Percentiles rank a stretch among this genome's conserved stretches.
These are phyloP conservation scores for Trypanosoma cruzi DNA, from an alignment of 208 protist species.

Conservation along the genomic window DNA sequence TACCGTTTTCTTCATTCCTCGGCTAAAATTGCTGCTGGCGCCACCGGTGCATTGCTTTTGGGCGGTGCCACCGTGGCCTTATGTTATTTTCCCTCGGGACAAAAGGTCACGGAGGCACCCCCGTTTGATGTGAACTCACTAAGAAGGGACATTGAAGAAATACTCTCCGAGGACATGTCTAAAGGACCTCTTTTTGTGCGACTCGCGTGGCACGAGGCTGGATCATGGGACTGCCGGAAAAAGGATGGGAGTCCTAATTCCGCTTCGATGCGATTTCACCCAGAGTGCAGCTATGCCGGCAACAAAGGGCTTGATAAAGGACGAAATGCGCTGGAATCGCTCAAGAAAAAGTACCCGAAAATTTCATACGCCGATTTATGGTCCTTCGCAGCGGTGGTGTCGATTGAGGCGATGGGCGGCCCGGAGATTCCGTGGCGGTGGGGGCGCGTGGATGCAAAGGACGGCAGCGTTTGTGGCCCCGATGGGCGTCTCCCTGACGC, in stretches of 20 bases:
- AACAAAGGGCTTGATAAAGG: constrained; percentile 90
- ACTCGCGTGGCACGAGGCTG: constrained; percentile 83
- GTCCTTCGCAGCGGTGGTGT: constrained; percentile 87
- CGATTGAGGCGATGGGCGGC: constrained; percentile 93
- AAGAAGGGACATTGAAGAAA: constrained; percentile 53
- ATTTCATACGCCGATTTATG: constrained; percentile 95
- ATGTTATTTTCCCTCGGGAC: constrained; percentile 20
- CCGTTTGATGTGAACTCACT: constrained; percentile 60
- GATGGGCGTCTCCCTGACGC: constrained; percentile 92
- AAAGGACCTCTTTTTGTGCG: constrained; percentile 69
- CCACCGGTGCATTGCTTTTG: not conserved
- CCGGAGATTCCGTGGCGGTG: constrained; percentile 84
- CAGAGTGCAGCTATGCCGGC: constrained; percentile 72
- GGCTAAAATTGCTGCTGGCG: constrained; percentile 34
- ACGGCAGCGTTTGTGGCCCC: constrained; percentile 60
- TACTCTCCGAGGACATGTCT: constrained; percentile 49
- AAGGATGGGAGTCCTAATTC: constrained; percentile 70
- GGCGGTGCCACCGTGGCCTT: constrained; percentile 46
- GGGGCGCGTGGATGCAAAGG: constrained; percentile 83
- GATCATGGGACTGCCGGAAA: constrained; percentile 64
- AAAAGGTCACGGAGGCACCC: constrained; percentile 27
- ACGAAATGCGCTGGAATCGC: constrained; percentile 79
- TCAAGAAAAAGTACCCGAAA: constrained; percentile 87
- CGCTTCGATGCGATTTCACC: constrained; percentile 81
- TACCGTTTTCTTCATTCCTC: constrained; percentile 2